phyloP scores from a whole-genome alignment of 306 rosid species.

The Corylus avellana region DNA sequence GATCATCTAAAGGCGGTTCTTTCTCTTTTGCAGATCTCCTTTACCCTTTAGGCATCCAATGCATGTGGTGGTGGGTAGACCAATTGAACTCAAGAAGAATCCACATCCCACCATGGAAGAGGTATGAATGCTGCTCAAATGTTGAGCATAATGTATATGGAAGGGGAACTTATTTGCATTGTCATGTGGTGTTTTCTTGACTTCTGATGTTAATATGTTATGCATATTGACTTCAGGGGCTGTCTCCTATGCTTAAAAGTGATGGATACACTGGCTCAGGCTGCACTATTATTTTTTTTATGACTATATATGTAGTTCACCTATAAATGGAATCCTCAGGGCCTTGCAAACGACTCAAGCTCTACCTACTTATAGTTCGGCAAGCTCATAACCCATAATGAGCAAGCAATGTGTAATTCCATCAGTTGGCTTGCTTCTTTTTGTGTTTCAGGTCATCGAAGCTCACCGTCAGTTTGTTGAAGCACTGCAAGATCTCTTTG shows the following conservation, averaged over 20 bases:
- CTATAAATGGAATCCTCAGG: background rate
- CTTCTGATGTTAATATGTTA: background rate
- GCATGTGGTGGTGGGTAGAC: constrained; percentile 86
- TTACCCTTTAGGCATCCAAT: constrained; percentile 66
- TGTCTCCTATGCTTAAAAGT: background rate
- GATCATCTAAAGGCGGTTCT: background rate
- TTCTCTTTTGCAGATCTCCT: constrained; percentile 62
- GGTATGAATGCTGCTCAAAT: constrained; percentile 30
- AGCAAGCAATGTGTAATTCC: background rate
- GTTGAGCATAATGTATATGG: background rate
- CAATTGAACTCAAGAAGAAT: constrained; percentile 67
- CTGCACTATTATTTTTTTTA: background rate
- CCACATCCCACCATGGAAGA: constrained; percentile 70
- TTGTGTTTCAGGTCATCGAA: constrained; percentile 50
- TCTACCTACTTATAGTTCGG: background rate
- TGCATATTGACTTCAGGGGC: background rate
- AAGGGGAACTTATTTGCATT: background rate
- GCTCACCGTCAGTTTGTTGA: constrained; percentile 66
- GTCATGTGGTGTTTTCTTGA: background rate
- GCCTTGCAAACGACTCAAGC: background rate
- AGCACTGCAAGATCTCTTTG: constrained; percentile 77
- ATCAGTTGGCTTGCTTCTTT: background rate
- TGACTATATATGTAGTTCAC: background rate
- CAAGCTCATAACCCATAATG: background rate
- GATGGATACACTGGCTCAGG: background rate